Evolutionary conservation across 345 rosid genomes (phyloP), one percentile per base, ranked within the genome.

Genomic region (Syzygium aromaticum): DNA sequence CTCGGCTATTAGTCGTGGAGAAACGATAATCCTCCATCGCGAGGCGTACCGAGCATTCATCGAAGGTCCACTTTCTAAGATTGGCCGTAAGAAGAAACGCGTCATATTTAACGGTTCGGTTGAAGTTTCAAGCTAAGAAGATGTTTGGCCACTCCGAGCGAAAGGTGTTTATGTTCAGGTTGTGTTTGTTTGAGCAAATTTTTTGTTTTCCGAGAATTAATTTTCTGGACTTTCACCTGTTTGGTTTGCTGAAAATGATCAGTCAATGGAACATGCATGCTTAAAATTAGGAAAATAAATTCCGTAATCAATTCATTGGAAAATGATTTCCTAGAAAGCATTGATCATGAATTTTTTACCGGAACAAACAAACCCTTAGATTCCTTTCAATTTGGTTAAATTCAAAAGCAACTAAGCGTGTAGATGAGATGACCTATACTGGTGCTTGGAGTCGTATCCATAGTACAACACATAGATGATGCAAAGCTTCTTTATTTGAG

Each of bases 191-290:
- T 5, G 30, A 27, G 16, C 2, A 15, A 11, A 0, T 0, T 11
- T 27, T 59, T 59, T 11, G 25, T 11, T 59, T 59, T 11, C 27
- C 12, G 64, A 0, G 30, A 59, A 5, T 59, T 9, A 59, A 7
- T 59, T 57, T 59, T 59, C 27, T 59, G 30, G 30, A 59, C 16
- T 11, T 59, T 27, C 0, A 0, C 11, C 7, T 0, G 0, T 11
- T 59, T 59, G 7, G 0, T 27, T 11, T 4, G 30, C 12, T n/a
- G 27, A 59, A 59, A 59, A n/a, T 27, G 27, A 11, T 25, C 1
- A 0, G 3, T 2, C 27, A n/a, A 59, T 11, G 30, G 28, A 59
- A 59, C 27, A 59, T 4, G 15, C 30, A 2, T 59, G 0, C 64
- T 27, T 59, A 59, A 59, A 59, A 27, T 59, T 0, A 11, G 28